Evolutionary conservation across 2,329 filamentous ascomycete species (phyloP).

Genomic region (Neonectria hederae): DNA sequence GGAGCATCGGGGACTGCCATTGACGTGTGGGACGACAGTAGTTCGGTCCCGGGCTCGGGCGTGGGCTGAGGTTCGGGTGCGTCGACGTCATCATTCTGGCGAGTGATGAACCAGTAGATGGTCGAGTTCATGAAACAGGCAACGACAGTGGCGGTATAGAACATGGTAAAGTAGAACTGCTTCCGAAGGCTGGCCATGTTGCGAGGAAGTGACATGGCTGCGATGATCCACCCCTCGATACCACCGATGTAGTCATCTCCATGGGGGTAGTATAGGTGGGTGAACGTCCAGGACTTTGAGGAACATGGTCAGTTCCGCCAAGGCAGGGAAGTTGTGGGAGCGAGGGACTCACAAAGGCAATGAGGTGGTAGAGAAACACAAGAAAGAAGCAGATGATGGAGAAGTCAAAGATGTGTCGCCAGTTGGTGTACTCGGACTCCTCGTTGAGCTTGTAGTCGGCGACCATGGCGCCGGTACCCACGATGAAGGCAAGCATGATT

Average conservation of each 20-base stretch:
- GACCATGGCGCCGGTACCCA: conserved; percentile 53
- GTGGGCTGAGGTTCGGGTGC: conserved; percentile 10
- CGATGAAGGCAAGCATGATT: conserved; percentile 54
- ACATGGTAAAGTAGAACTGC: conserved; percentile 60
- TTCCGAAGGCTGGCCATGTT: conserved; percentile 53
- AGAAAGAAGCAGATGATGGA: conserved; percentile 55
- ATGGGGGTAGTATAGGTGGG: conserved; percentile 60
- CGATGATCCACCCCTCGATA: conserved; percentile 50
- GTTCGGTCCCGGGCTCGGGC: conserved; percentile 17
- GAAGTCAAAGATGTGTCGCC: conserved; percentile 61
- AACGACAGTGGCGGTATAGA: conserved; percentile 57
- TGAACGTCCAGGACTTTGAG: conserved; percentile 58
- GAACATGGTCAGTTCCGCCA: not conserved
- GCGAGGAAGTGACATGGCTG: conserved; percentile 56
- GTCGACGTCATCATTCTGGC: conserved; percentile 41
- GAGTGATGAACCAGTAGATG: conserved; percentile 59
- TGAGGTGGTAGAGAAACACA: conserved; percentile 56
- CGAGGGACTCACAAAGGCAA: conserved; percentile 55
- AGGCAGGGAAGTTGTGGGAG: not conserved
- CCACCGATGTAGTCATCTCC: conserved; percentile 49
- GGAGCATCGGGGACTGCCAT: conserved; percentile 31
- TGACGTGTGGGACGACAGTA: conserved; percentile 20
- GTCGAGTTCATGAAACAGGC: conserved; percentile 61
- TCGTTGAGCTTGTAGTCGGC: conserved; percentile 57
- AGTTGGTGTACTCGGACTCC: conserved; percentile 50